Base-by-base conservation (phyloP, 2,329 filamentous ascomycete genomes). In the Stachybotrys echinatus region DNA sequence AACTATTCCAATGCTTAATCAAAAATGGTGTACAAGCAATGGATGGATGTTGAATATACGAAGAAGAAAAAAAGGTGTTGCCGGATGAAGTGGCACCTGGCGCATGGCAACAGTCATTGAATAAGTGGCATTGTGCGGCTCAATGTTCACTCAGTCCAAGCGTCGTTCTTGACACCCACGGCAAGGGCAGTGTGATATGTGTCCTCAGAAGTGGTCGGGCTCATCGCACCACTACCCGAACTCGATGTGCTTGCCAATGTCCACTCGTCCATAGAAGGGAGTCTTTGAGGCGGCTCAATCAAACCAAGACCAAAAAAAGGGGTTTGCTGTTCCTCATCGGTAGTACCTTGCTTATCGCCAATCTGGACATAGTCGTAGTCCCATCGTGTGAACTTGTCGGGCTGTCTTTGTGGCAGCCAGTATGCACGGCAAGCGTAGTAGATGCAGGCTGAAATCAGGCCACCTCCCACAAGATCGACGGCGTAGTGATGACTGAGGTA, bases 401-500 rank as follows among this genome's bases (percentile, higher is more conserved):
- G 69, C 68, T 96, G 92, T 52, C 89, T 77, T 52, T 87, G 84
- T 4, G 92, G 92, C 42, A 97, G 72, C 74, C 89, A 96, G 52
- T 85, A 84, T 40, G 85, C 81, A 64, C 89, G 88, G 50, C 88
- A 83, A 53, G 90, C 82, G 71, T 92, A 95, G 76, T 89, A 97
- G 51, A 87, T 84, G 47, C 87, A 75, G 12, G 85, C 85, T 21
- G 90, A 87, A 52, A 90, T 76, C 52, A 96, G 75, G 65, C 87
- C 90, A 58, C 92, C 92, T 34, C 82, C 89, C 22, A 96, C 89
- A 47, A 97, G 77, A 67, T 97, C 92, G 39, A 97, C 88, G 27
- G 92, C 92, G 66, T 97, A 97, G 73, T 97, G 92, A 71, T 97
- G 92, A 62, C 89, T 95, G 48, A 97, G 81, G 65, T 97, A 96